Evolutionary conservation across 371 early-diverging fungal species (phyloP), one percentile per base, ranked within the genome.

Genomic region (Mortierella sp.): DNA sequence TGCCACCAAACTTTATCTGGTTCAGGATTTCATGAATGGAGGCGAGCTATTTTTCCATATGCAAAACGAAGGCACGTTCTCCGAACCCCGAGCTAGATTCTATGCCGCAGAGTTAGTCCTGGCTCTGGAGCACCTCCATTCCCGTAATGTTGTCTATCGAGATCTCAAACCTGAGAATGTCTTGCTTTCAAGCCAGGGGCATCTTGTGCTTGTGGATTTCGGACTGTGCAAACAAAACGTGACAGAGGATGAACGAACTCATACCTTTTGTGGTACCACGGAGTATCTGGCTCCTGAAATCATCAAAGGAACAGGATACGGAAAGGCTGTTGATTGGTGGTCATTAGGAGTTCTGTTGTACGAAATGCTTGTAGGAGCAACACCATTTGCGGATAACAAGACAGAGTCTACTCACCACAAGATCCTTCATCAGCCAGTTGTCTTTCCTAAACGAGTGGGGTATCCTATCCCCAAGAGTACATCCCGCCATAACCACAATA

Each of bases 191-290:
- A 77, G 76, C 15, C 76, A 85, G 28, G 93, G 93, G 7, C 94
- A 94, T 83, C 83, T 95, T 61, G 90, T 90, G 17, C 72, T 96
- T 47, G 86, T 88, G 15, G 95, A 94, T 70, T 94, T 95, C 84
- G 94, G 95, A 2, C 85, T 95, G n/a, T 91, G 90, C 73, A 93
- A 93, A 66, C 88, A 91, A 68, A 87, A 90, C 40, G 82, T 90
- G 57, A 87, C 86, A 47, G 88, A 84, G 54, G 83, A 86, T 15
- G 86, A 83, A 34, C 75, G 83, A 9, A 88, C 91, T 9, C 81
- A 79, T 60, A 91, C 95, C 5, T 94, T 94, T 64, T 94, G 96
- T 74, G 94, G 94, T 3, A 93, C 94, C 9, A 90, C 92, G 5
- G 92, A 91, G 66, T 84, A 84, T 64, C 51, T 89, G 12, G 94